These are phyloP conservation scores for Colletotrichum sp. DNA, from an alignment of 2,329 filamentous ascomycete genomes.

Conservation along the genomic window DNA sequence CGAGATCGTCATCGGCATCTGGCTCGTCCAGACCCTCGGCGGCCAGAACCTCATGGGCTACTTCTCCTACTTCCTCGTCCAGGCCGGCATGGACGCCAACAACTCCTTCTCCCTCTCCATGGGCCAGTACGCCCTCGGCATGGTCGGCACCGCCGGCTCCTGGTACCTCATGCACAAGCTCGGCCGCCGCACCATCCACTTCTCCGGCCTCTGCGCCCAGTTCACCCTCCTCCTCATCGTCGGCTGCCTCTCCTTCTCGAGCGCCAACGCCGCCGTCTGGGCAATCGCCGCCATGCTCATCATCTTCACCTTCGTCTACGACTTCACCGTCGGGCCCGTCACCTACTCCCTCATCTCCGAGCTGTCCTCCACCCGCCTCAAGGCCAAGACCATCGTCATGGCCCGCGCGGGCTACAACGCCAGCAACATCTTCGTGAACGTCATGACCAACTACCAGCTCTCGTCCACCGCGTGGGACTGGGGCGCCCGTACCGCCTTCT, in stretches of 20 bases:
- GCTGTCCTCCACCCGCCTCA: constrained; percentile 57
- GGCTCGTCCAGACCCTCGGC: constrained; percentile 53
- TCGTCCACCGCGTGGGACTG: constrained; percentile 51
- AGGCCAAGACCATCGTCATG: constrained; percentile 60
- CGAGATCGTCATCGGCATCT: constrained; percentile 55
- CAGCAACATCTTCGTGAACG: constrained; percentile 54
- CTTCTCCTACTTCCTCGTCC: constrained; percentile 33
- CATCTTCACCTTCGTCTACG: constrained; percentile 58
- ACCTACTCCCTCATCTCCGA: constrained; percentile 59
- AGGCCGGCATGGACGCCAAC: constrained; percentile 48
- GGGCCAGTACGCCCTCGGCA: constrained; percentile 54
- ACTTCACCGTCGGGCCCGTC: constrained; percentile 59
- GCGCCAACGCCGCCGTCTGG: constrained; percentile 40
- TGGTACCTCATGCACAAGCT: constrained; percentile 55
- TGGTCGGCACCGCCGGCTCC: constrained; percentile 54
- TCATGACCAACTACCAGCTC: constrained; percentile 54
- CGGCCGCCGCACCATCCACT: constrained; percentile 56
- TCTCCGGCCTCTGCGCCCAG: constrained; percentile 47
- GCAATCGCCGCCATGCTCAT: constrained; percentile 53
- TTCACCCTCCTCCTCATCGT: constrained; percentile 45
- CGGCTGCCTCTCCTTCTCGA: constrained; percentile 42
- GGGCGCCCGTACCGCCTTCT: constrained; percentile 52
- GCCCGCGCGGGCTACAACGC: constrained; percentile 53
- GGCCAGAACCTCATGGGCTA: constrained; percentile 51
- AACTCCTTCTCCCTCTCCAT: constrained; percentile 52